These are phyloP conservation scores for Cytospora leucostoma DNA, from an alignment of 2,329 filamentous ascomycete genomes.

Conservation along the genomic window DNA sequence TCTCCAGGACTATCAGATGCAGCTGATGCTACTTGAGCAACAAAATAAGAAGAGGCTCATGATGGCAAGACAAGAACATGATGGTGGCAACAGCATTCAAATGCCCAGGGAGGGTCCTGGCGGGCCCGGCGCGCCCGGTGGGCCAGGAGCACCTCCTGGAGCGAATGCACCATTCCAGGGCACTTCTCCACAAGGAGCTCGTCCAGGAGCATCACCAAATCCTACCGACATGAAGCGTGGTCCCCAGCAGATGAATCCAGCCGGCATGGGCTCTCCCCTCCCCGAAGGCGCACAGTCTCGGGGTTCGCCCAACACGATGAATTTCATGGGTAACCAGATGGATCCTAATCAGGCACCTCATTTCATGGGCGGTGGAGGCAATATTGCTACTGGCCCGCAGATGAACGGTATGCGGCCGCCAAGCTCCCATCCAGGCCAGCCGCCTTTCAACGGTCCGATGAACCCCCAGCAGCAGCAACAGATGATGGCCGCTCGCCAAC, in stretches of 20 bases:
- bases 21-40: constrained; percentile 82
- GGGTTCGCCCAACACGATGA: constrained; percentile 63
- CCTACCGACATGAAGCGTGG: constrained; percentile 77
- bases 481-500: constrained; percentile 55
- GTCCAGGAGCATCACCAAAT: constrained; percentile 73
- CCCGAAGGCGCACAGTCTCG: constrained; percentile 68
- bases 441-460: constrained; percentile 58
- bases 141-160: constrained; percentile 44
- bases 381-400: constrained; percentile 54
- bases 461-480: constrained; percentile 61
- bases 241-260: constrained; percentile 71
- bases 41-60: constrained; percentile 85
- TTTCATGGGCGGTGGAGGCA: constrained; percentile 56
- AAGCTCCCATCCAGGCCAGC: constrained; percentile 63
- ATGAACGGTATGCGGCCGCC: constrained; percentile 71
- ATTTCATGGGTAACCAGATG: constrained; percentile 64
- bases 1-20: constrained; percentile 87
- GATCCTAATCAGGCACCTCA: constrained; percentile 62
- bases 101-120: constrained; percentile 54
- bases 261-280: constrained; percentile 69
- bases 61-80: constrained; percentile 80
- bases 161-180: constrained; percentile 57
- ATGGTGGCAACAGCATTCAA: constrained; percentile 57
- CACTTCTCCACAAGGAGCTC: constrained; percentile 68
- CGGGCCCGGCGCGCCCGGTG: constrained; percentile 56